Base-by-base conservation (phyloP, 1,284 basidiomycete genomes). In the Sporisorium exsertum region DNA sequence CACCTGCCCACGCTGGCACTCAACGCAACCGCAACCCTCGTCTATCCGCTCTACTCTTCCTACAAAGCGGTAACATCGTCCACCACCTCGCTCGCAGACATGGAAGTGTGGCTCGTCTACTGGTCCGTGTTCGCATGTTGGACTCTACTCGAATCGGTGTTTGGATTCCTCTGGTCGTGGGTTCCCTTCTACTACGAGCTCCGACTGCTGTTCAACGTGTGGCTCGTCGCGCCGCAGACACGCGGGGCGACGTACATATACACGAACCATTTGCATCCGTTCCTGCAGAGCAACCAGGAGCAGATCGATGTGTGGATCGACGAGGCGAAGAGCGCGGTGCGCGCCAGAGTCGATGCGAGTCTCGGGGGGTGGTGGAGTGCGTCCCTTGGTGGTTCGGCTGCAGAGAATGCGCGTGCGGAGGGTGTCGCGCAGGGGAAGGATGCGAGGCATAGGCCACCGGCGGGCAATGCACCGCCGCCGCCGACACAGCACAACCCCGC, bases 221-320 rank as follows among this genome's bases (percentile, higher is more conserved):
- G 82, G 82, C 74, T 84, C 5, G 78, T 83, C 3, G 64, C 81
- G 42, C 82, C 82, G 0, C 82, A 83, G 58, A 84, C 82, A 0
- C 32, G 75, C n/a, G 94, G 94, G 26, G 90, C 94, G 0, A 91
- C 92, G 1, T 93, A 91, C 84, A 87, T 95, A 81, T 95, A 94
- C 87, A 87, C 88, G 58, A 87, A 89, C 24, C 90, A 93, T 74
- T 89, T 95, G 15, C 89, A 91, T 55, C 94, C 94, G 0, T 92
- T 94, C 87, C 90, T 95, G 80, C 88, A 88, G 65, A 84, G 88
- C 12, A 92, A 95, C 83, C 93, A 95, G 86, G 81, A 87, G 7
- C 90, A 92, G 80, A 95, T 95, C 84, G 94, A 95, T 84, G 88
- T 89, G n/a, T 87, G 90, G 0, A 88, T 94, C 54, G 90, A 90